Evolutionary conservation across 306 rosid genomes (phyloP), one percentile per base, ranked within the genome.

Genomic region (Cajanus cajan): DNA sequence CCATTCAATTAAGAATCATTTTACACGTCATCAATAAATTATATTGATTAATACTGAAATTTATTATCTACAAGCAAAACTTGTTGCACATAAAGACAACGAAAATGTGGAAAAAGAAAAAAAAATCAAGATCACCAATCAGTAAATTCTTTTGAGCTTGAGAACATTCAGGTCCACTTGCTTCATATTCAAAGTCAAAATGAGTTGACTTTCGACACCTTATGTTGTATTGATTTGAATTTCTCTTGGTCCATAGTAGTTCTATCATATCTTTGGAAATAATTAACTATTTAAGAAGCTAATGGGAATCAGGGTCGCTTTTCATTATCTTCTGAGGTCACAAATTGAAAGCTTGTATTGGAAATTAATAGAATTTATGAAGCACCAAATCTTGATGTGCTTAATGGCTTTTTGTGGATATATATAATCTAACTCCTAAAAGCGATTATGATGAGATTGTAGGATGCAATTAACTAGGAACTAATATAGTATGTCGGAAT

Each of bases 401-500:
- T 24, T 71, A 47, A 69, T 55, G 77, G 69, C 78, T 68, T 83
- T 73, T 58, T 33, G 33, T 8, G 39, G 67, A 54, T 77, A n/a
- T n/a, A n/a, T n/a, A n/a, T n/a, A 57, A 80, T 86, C 78, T 82
- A 62, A 55, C 63, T 69, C 80, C 47, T 78, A 83, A 89, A 86
- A 81, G 82, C 47, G 84, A 82, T 87, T 89, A 80, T 72, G 78
- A 82, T 84, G 83, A 83, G 78, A 68, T 85, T 85, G 71, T 59
- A 78, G 63, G 85, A 84, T 71, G 86, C 83, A 80, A 68, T 85
- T 80, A 80, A 84, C 76, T 78, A 82, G 78, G 61, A 52, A 75
- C 54, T 84, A 68, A 71, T 65, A 78, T 62, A 74, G 59, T 19
- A 84, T 91, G 92, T 86, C 85, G 90, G 93, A 80, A 86, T 85